phyloP scores from a whole-genome alignment of 257 asterid genomes.

The Jacaranda mimosifolia region DNA sequence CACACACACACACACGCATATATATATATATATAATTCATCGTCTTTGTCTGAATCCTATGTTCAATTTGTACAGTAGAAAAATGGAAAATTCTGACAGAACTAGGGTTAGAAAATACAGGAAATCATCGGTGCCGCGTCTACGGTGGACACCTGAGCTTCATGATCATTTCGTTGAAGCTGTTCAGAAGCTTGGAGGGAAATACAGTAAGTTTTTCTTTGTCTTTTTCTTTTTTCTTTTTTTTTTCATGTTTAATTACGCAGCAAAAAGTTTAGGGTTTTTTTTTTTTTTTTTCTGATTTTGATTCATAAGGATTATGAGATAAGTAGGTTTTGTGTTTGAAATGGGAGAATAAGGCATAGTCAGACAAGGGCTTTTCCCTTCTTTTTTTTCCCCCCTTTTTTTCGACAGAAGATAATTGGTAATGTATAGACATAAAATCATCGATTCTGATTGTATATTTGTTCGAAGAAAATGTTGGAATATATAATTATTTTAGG shows the following conservation, averaged over 20 bases:
- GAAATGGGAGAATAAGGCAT: too few species aligned
- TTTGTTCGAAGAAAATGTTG: not conserved
- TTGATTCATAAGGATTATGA: not conserved
- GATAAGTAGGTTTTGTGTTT: too few species aligned
- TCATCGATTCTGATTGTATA: not conserved
- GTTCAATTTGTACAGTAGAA: not conserved
- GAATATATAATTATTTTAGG: not conserved
- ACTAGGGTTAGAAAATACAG: conserved; percentile 49
- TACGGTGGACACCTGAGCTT: conserved; percentile 60
- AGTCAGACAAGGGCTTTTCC: too few species aligned
- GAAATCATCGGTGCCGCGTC: conserved; percentile 48
- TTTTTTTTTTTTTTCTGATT: not conserved
- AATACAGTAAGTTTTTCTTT: conserved; percentile 37
- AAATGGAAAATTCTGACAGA: conserved; percentile 28
- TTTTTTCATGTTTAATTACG: not conserved
- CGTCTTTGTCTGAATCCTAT: too few species aligned
- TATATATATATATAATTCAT: not conserved
- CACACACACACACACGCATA: not conserved
- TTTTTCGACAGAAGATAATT: too few species aligned
- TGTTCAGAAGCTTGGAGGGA: conserved; percentile 54
- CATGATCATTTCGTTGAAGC: conserved; percentile 52
- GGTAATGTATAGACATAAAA: too few species aligned
- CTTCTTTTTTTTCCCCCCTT: too few species aligned
- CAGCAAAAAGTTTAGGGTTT: not conserved
- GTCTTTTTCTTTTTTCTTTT: not conserved